Base-by-base conservation (phyloP, 768 basidiomycete species). In the Lactarius pseudohatsudake region DNA sequence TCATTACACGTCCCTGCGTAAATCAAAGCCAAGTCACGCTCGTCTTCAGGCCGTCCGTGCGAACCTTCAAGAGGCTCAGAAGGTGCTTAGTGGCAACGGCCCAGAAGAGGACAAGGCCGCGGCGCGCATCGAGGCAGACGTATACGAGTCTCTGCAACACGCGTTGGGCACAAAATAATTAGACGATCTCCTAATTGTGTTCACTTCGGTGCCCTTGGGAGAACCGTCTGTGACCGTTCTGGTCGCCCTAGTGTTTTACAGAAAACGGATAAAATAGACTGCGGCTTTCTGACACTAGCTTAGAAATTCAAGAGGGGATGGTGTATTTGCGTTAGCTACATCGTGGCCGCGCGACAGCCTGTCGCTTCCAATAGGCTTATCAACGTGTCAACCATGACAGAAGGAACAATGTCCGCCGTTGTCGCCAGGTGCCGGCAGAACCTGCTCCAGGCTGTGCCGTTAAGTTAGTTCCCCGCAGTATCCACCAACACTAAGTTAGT, bases 51-150 rank as follows among this genome's bases (percentile, higher is more conserved):
- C 93, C 72, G 85, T 98, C 72, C 92, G 95, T 70, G 78, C 90
- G 36, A 94, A 94, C 76, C 85, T 98, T 36, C 86, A 89, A 72
- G 95, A 98, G 73, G 96, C 95, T 30, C 81, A 91, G 77, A 87
- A 85, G 75, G 91, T 94, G 38, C 84, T 87, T 2, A 76, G 82
- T 50, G 94, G 95, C 53, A 91, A 83, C 74, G 96, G 94, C 36
- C 88, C 93, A 55, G 97, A 98, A 77, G 89, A 89, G 72, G 94
- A 94, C 78, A 98, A 94, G 83, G 80, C 89, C 67, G 95, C 96
- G 80, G 97, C 96, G 38, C 85, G 87, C 71, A 86, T 98, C 76
- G 96, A 99, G 80, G 91, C 91, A 41, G 95, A 96, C 75, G 96
- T 98, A 64, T 98, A 96, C 76, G 97, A 98, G 82, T 86, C 93